Conservation (phyloP, 2,329 filamentous ascomycete species). For the Thelonectria rubi region DNA sequence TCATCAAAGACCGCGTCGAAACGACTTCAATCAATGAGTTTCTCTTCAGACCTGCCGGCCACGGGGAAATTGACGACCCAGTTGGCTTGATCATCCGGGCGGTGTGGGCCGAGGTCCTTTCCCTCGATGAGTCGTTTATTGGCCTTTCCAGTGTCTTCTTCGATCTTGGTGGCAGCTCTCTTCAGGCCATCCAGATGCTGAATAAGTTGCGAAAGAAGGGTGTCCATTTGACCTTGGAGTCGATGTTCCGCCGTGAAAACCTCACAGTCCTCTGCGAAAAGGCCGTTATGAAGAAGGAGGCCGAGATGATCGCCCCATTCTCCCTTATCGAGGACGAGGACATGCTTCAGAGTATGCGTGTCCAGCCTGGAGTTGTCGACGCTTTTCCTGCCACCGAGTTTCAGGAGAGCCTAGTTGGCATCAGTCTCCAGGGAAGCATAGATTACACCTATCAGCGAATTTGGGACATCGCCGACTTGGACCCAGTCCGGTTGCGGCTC, state of each 20-base stretch:
- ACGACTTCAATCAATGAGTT: slow-evolving; percentile 14
- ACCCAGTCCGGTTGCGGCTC: slow-evolving; percentile 16
- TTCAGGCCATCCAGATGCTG: slow-evolving; percentile 17
- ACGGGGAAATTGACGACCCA: slow-evolving; percentile 1
- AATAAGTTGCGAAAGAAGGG: slow-evolving; percentile 17
- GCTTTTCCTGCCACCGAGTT: slow-evolving; percentile 39
- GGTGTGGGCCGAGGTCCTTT: slow-evolving; percentile 1
- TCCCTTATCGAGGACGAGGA: slow-evolving; percentile 19
- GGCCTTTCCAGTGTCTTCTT: slow-evolving; percentile 12
- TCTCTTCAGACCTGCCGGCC: not conserved
- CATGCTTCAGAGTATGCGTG: not conserved
- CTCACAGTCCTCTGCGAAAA: not conserved
- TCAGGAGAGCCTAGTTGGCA: slow-evolving; percentile 35
- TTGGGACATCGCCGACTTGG: slow-evolving; percentile 25
- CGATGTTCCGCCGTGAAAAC: slow-evolving; percentile 11
- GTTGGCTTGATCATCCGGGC: slow-evolving; percentile 13
- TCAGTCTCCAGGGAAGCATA: slow-evolving; percentile 8
- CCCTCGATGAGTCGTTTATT: slow-evolving; percentile 5
- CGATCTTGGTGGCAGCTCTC: slow-evolving; percentile 22
- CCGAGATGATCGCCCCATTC: slow-evolving; percentile 19
- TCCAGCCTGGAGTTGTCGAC: slow-evolving; percentile 16
- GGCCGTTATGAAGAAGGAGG: not conserved
- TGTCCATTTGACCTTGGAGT: slow-evolving; percentile 7
- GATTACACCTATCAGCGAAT: slow-evolving; percentile 32
- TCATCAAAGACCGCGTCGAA: slow-evolving; percentile 6